Percentiles rank a stretch among this genome's conserved stretches.
Conservation (phyloP, 495 filamentous ascomycete genomes). For the Annulohypoxylon moriforme region DNA sequence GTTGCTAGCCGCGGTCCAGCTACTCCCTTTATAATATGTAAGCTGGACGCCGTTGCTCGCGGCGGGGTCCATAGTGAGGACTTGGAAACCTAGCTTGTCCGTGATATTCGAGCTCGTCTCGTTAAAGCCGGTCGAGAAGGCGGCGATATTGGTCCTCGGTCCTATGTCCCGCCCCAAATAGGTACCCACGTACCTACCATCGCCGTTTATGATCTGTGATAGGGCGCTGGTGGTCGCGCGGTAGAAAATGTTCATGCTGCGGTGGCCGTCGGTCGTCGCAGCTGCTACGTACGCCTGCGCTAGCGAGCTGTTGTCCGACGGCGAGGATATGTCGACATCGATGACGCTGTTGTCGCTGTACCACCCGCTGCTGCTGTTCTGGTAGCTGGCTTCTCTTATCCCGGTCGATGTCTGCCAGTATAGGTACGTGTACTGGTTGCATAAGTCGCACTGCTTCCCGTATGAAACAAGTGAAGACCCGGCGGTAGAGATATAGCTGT, state of each 20-base stretch:
- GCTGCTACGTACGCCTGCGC: constrained; percentile 41
- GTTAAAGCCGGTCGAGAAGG: constrained; percentile 48
- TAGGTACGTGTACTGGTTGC: constrained; percentile 47
- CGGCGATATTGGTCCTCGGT: constrained; percentile 38
- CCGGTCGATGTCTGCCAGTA: constrained; percentile 42
- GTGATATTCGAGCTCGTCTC: constrained; percentile 37
- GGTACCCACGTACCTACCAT: constrained; percentile 31
- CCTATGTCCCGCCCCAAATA: constrained; percentile 42
- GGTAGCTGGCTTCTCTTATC: constrained; percentile 38
- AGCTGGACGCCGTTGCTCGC: constrained; percentile 41
- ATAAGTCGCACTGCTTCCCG: constrained; percentile 45
- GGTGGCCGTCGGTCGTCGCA: constrained; percentile 28
- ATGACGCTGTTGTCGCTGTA: constrained; percentile 17
- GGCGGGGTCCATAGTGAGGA: constrained; percentile 44
- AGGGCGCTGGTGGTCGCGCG: constrained; percentile 41
- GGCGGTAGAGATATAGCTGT: constrained; percentile 41
- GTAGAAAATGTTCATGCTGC: constrained; percentile 49
- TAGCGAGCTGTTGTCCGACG: constrained; percentile 42
- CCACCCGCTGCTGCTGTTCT: constrained; percentile 28
- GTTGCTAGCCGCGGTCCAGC: constrained; percentile 23
- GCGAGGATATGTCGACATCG: constrained; percentile 17
- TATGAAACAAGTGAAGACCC: constrained; percentile 44
- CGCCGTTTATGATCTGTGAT: constrained; percentile 44
- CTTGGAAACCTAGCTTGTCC: constrained; percentile 46
- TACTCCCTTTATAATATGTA: constrained; percentile 37